A percentile compares a stretch with the other conserved stretches of the same genome.
These are phyloP conservation scores for Delphinella strobiligena DNA, from an alignment of 2,329 filamentous ascomycete genomes.

Conservation along the genomic window DNA sequence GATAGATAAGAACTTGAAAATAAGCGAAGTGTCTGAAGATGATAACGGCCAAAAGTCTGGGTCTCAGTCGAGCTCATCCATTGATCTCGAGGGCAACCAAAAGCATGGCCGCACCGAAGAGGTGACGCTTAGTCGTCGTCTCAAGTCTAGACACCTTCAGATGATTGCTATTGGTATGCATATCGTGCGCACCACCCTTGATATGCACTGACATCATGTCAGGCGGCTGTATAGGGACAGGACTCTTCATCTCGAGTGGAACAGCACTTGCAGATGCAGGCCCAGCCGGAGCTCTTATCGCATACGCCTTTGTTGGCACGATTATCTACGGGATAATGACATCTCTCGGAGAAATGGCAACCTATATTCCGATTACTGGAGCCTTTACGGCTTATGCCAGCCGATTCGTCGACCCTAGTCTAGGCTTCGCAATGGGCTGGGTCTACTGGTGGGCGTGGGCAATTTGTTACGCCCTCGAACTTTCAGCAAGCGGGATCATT, in stretches of 20 bases:
- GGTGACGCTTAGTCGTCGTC: neutral
- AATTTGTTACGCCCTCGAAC: slow-evolving; percentile 27
- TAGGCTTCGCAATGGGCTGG: slow-evolving; percentile 39
- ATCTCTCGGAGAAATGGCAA: slow-evolving; percentile 43
- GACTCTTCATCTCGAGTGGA: slow-evolving; percentile 30
- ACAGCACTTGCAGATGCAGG: slow-evolving; percentile 25
- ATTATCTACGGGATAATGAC: slow-evolving; percentile 37
- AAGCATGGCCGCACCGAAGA: no score
- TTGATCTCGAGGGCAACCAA: no score
- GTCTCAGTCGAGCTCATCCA: no score
- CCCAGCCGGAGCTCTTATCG: slow-evolving; percentile 34
- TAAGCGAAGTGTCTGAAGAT: no score
- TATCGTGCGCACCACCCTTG: neutral
- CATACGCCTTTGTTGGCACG: slow-evolving; percentile 33
- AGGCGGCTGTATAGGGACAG: slow-evolving; percentile 21
- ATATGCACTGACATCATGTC: neutral
- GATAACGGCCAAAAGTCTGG: no score
- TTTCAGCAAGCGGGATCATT: slow-evolving; percentile 26
- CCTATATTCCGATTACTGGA: slow-evolving; percentile 48
- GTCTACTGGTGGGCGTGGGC: slow-evolving; percentile 31
- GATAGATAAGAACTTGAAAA: no score
- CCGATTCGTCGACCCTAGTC: slow-evolving; percentile 31
- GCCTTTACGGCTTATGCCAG: slow-evolving; percentile 39
- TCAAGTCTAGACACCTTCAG: slow-evolving; percentile 24
- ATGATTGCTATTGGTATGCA: slow-evolving; percentile 25